Evolutionary conservation across 169 alveolate genomes (phyloP).

Genomic region (Cryptosporidium ubiquitum): DNA sequence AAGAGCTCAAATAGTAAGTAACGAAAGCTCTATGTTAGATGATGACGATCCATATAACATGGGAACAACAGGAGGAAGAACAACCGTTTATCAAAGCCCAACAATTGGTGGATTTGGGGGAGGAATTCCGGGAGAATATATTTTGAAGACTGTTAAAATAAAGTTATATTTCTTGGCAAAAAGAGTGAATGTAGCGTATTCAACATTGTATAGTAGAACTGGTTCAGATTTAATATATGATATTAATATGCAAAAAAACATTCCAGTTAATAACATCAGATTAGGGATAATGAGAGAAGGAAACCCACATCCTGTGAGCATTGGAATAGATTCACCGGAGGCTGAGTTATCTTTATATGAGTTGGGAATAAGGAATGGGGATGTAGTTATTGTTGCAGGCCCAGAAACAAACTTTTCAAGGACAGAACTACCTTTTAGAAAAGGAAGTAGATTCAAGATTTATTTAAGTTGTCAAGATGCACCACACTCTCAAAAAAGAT

Average conservation of each 20-base stretch:
- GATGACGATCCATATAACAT: neutral
- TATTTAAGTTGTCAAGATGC: conserved; percentile 58
- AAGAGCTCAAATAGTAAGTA: neutral
- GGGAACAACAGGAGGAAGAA: neutral
- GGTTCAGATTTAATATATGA: conserved; percentile 63
- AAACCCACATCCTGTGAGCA: conserved; percentile 20
- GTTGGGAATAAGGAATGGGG: conserved; percentile 56
- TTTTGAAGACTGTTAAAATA: conserved; percentile 49
- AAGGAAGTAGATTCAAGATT: conserved; percentile 51
- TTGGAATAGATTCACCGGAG: conserved; percentile 68
- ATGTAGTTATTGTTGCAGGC: conserved; percentile 61
- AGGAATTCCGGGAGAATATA: conserved; percentile 66
- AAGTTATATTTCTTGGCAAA: conserved; percentile 54
- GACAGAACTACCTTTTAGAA: conserved; percentile 58
- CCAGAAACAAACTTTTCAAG: conserved; percentile 68
- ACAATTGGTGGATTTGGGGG: neutral
- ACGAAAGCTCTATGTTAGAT: neutral
- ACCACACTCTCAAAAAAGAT: conserved; percentile 68
- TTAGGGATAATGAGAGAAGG: conserved; percentile 63
- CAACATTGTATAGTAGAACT: conserved; percentile 53
- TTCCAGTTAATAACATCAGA: conserved; percentile 31
- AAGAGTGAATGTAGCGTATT: conserved; percentile 59
- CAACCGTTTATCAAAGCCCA: neutral
- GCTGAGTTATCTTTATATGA: conserved; percentile 60
- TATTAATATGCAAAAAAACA: conserved; percentile 52